A percentile compares a stretch with the other conserved stretches of the same genome.
Conservation (phyloP, 2,329 filamentous ascomycete species). For the Pseudogymnoascus sp. region DNA sequence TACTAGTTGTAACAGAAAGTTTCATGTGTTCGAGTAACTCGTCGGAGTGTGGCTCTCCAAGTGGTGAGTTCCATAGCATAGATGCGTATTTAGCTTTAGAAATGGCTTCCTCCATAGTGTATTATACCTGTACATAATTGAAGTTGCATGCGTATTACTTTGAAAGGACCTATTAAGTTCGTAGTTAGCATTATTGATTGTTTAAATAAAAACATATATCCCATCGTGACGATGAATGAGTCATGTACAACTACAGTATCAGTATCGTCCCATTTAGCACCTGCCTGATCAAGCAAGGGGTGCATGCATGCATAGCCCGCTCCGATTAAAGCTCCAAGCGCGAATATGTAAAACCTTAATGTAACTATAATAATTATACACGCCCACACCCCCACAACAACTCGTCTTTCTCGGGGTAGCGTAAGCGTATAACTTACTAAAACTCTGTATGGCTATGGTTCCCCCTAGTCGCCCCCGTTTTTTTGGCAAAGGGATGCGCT, state of each 20-base stretch:
- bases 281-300: background rate
- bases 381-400: background rate
- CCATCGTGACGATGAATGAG: background rate
- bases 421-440: background rate
- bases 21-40: background rate
- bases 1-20: background rate
- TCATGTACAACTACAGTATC: background rate
- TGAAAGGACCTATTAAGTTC: background rate
- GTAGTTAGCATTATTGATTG: background rate
- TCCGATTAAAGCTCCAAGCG: background rate
- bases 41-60: background rate
- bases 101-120: background rate
- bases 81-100: background rate
- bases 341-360: background rate
- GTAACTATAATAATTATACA: background rate
- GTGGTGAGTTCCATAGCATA: conserved; percentile 5
- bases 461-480: background rate
- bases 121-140: background rate
- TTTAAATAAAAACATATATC: background rate
- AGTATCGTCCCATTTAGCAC: background rate
- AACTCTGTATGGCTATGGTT: background rate
- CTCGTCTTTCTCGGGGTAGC: background rate
- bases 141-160: background rate
- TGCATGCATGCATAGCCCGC: background rate
- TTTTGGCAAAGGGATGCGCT: background rate